phyloP scores from a whole-genome alignment of 345 rosid species.

The Eucalyptus lansdowneana region DNA sequence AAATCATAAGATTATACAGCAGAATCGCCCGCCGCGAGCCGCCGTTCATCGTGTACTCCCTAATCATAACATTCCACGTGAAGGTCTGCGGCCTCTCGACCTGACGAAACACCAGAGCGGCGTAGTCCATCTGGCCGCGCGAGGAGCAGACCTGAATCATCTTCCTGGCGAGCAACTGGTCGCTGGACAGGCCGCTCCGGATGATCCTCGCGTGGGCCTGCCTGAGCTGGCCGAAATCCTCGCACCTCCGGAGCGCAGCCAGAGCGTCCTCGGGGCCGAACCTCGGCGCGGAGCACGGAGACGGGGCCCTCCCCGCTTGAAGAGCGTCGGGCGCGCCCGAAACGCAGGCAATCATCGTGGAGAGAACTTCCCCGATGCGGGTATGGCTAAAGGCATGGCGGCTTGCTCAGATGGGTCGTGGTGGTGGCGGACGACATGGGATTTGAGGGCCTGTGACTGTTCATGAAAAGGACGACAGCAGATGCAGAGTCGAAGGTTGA shows the following conservation, averaged over 20 bases:
- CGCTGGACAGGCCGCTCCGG: constrained; percentile 24
- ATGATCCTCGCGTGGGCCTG: constrained; percentile 46
- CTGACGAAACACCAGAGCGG: constrained; percentile 38
- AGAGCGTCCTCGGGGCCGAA: constrained; percentile 31
- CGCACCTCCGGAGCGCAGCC: constrained; percentile 23
- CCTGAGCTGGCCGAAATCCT: constrained; percentile 38
- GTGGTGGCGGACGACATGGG: background rate
- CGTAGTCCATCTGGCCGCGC: constrained; percentile 25
- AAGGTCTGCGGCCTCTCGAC: constrained; percentile 21
- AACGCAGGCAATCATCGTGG: constrained; percentile 11
- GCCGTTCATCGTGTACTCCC: constrained; percentile 26
- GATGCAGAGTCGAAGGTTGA: background rate
- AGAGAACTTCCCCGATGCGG: background rate
- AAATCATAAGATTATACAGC: constrained; percentile 44
- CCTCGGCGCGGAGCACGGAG: background rate
- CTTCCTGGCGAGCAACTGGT: constrained; percentile 49
- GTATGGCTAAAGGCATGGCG: background rate
- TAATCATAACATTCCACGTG: constrained; percentile 71
- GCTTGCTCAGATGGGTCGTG: background rate
- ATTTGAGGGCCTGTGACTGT: background rate
- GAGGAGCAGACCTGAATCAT: constrained; percentile 37
- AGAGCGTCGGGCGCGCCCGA: constrained; percentile 7
- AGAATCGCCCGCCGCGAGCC: constrained; percentile 36
- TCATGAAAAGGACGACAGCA: background rate
- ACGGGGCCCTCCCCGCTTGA: background rate